Evolutionary conservation across 2,329 filamentous ascomycete species (phyloP).

Genomic region (Pyrenophora graminea): DNA sequence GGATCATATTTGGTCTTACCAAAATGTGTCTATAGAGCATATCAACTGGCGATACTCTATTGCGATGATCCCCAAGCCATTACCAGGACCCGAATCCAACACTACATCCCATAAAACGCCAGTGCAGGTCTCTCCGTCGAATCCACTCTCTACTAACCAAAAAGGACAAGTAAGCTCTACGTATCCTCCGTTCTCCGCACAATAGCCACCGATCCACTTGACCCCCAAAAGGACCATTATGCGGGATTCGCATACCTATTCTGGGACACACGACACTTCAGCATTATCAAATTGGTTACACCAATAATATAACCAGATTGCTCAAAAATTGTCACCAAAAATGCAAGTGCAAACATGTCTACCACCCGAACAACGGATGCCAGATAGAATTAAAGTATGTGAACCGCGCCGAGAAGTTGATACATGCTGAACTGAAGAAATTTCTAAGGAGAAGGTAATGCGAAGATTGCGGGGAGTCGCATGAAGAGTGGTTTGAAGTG

Average conservation of each 20-base stretch:
- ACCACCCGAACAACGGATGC: conserved; percentile 4
- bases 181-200: neutral
- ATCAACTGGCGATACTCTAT: neutral
- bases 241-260: conserved; percentile 22
- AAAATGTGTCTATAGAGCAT: too few species aligned
- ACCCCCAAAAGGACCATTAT: neutral
- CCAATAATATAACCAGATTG: conserved; percentile 9
- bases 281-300: conserved; percentile 23
- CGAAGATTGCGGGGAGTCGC: conserved; percentile 73
- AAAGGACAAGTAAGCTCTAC: neutral
- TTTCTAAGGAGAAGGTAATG: conserved; percentile 64
- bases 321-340: conserved; percentile 14
- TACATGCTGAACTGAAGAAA: conserved; percentile 77
- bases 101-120: neutral
- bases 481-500: conserved; percentile 90
- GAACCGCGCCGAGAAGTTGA: conserved; percentile 80
- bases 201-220: conserved; percentile 1
- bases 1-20: too few species aligned
- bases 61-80: neutral
- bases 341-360: conserved; percentile 14
- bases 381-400: conserved; percentile 74
- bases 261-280: conserved; percentile 17
- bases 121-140: neutral
- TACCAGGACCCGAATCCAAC: neutral
- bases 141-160: conserved; percentile 1